Evolutionary conservation across 73 alveolate species (phyloP).

Genomic region (Paramecium sonneborni): DNA sequence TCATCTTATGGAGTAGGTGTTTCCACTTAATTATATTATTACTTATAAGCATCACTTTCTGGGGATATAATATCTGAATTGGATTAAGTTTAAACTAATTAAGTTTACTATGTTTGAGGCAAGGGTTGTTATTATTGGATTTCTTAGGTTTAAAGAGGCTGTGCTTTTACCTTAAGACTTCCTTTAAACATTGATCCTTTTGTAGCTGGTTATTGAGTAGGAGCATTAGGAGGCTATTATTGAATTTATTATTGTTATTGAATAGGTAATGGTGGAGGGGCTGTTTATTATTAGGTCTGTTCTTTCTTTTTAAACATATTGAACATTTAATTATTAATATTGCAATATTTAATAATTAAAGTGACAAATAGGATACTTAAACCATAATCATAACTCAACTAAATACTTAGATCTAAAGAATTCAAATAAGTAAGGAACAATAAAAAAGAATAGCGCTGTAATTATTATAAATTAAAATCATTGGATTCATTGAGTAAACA

Average conservation of each 20-base stretch:
- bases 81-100: background rate
- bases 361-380: background rate
- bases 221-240: background rate
- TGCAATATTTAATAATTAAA: background rate
- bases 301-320: background rate
- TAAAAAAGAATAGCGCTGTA: no score
- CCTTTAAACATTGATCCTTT: conserved; percentile 12
- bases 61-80: conserved; percentile 16
- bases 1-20: conserved; percentile 45
- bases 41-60: conserved; percentile 49
- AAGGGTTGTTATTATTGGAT: background rate
- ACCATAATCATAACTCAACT: background rate
- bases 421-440: no score
- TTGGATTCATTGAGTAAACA: no score
- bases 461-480: no score
- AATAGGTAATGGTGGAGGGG: background rate
- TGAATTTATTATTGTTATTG: background rate
- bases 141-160: background rate
- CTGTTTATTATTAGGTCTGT: background rate
- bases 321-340: background rate
- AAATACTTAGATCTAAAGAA: no score
- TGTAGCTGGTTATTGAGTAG: background rate
- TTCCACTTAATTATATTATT: conserved; percentile 19
- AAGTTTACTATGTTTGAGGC: background rate
- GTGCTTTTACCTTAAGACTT: background rate